These are phyloP conservation scores for Leishmania turanica DNA, from an alignment of 208 protist species.

Conservation along the genomic window DNA sequence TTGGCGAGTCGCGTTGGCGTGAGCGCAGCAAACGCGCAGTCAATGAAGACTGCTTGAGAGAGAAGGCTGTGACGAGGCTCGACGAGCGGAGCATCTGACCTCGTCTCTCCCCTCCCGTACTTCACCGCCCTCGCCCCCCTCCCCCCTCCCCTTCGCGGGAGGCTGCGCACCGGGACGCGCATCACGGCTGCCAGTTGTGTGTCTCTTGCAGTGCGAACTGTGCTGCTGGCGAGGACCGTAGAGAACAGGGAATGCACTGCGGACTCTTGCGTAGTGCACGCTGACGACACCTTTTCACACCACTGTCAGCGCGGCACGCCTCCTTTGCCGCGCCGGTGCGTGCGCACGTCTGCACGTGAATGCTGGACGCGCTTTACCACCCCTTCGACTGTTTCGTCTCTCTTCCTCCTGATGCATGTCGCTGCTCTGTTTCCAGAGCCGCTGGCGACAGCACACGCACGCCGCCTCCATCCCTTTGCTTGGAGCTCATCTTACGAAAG, in stretches of 20 bases:
- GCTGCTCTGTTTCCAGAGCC: neutral
- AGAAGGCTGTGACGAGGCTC: neutral
- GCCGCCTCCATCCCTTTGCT: neutral
- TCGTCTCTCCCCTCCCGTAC: neutral
- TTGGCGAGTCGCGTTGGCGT: neutral
- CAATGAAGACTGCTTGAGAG: neutral
- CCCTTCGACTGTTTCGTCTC: neutral
- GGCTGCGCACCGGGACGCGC: neutral
- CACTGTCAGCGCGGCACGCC: neutral
- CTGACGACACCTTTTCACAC: neutral
- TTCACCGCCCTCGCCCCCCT: neutral
- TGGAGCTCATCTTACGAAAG: neutral
- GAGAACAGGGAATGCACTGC: neutral
- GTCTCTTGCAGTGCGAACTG: neutral
- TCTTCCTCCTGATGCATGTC: neutral
- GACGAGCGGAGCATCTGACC: neutral
- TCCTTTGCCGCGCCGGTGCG: neutral
- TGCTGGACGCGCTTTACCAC: neutral
- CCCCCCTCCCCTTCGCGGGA: neutral
- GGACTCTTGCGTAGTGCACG: neutral
- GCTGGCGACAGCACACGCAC: neutral
- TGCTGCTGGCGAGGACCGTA: neutral
- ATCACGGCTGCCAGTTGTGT: neutral
- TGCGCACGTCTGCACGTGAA: neutral
- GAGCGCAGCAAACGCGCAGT: too few relatives aligned